phyloP scores from a whole-genome alignment of 768 basidiomycete genomes.

The Porphyrellus cyaneotinctus region DNA sequence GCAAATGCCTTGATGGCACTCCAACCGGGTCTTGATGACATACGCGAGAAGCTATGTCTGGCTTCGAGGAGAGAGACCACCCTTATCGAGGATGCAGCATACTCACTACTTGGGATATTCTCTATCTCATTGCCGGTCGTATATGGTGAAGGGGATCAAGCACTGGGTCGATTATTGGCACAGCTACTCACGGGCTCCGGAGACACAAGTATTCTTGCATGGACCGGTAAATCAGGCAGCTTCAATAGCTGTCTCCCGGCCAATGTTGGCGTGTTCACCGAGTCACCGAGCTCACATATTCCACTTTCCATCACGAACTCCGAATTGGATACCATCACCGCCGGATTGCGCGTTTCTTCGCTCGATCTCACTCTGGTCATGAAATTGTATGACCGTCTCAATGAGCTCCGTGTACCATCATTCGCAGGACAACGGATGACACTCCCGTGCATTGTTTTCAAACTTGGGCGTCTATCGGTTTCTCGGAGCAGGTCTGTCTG shows the following conservation, averaged over 20 bases:
- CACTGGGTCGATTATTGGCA: not conserved
- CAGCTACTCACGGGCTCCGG: not conserved
- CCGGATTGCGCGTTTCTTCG: not conserved
- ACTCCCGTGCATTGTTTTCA: not conserved
- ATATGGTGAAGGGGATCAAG: not conserved
- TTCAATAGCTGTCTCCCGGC: not conserved
- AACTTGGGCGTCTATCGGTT: not conserved
- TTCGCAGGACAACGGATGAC: not conserved
- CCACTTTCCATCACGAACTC: not conserved
- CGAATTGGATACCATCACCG: not conserved
- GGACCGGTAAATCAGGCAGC: not conserved
- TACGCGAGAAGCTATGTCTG: not conserved
- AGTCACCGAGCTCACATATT: not conserved
- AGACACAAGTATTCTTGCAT: not conserved
- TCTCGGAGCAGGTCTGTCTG: not conserved
- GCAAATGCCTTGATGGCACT: not conserved
- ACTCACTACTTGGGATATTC: not conserved
- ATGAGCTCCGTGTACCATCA: not conserved
- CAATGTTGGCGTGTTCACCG: not conserved
- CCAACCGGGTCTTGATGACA: not conserved
- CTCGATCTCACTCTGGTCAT: not conserved
- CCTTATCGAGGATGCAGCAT: not conserved
- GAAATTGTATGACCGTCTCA: not conserved
- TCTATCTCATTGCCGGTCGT: not conserved
- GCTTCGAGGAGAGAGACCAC: not conserved